Conservation (phyloP, 345 rosid genomes). For the Rhodomyrtus tomentosa region DNA sequence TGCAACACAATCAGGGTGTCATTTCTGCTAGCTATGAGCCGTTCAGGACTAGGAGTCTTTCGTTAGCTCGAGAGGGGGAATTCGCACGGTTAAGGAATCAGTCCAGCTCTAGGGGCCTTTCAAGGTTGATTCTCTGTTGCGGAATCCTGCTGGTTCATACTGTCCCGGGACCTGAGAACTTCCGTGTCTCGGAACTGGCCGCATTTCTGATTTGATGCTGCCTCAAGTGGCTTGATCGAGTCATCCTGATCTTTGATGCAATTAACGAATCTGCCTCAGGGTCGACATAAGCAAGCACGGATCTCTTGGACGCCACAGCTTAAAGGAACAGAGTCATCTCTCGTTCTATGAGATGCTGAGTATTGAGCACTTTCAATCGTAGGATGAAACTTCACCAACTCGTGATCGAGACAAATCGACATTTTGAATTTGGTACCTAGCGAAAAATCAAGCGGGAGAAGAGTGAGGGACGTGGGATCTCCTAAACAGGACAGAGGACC, state of each 20-base stretch:
- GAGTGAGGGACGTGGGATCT: slow-evolving; percentile 85
- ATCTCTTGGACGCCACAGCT: slow-evolving; percentile 44
- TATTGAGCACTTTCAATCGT: neutral
- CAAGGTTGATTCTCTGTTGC: neutral
- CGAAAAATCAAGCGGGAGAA: slow-evolving; percentile 65
- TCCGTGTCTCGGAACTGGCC: slow-evolving; percentile 18
- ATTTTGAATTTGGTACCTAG: slow-evolving; percentile 19
- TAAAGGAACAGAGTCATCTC: neutral
- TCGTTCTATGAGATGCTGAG: neutral
- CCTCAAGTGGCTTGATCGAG: slow-evolving; percentile 4
- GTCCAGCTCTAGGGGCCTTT: neutral
- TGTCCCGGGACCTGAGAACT: slow-evolving; percentile 8
- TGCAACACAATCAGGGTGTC: slow-evolving; percentile 23
- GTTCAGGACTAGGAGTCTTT: slow-evolving; percentile 38
- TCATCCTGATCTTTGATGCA: slow-evolving; percentile 11
- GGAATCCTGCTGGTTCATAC: slow-evolving; percentile 11
- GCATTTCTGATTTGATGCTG: slow-evolving; percentile 8
- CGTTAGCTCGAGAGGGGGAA: slow-evolving; percentile 37
- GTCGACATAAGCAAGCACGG: slow-evolving; percentile 84
- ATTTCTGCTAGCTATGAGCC: slow-evolving; percentile 15
- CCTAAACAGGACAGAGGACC: slow-evolving; percentile 85
- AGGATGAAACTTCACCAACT: neutral
- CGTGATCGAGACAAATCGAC: neutral
- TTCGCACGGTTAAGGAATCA: neutral
- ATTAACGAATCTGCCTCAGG: slow-evolving; percentile 71